Percentiles rank a stretch among this genome's conserved stretches.
phyloP scores from a whole-genome alignment of 257 asterid species.

The Knoxia roxburghii region DNA sequence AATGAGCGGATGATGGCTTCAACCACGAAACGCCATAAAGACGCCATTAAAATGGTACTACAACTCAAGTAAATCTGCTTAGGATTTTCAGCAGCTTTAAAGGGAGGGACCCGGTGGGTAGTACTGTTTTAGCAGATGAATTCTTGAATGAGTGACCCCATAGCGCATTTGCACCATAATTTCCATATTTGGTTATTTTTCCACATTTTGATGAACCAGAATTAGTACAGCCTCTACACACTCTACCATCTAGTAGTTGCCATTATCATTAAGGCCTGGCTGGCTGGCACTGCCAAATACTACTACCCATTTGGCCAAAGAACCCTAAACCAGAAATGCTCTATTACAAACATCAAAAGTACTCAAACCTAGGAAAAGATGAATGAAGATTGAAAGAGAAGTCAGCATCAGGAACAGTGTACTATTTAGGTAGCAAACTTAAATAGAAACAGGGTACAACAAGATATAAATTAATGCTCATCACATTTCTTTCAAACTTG shows the following conservation, averaged over 20 bases:
- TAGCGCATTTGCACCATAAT: background rate
- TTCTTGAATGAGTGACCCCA: background rate
- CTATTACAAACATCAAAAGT: slow-evolving; percentile 13
- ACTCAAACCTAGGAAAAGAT: slow-evolving; percentile 15
- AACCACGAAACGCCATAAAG: too few species aligned
- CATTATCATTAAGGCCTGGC: too few species aligned
- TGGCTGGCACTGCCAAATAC: too few species aligned
- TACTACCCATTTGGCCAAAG: slow-evolving; percentile 29
- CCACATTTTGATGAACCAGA: background rate
- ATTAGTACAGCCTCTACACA: too few species aligned
- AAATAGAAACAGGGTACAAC: too few species aligned
- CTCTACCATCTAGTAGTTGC: slow-evolving; percentile 25
- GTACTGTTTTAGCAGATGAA: background rate
- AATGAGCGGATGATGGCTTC: too few species aligned
- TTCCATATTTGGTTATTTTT: slow-evolving; percentile 7
- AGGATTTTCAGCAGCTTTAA: background rate
- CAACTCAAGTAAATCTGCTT: background rate
- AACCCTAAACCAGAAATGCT: slow-evolving; percentile 18
- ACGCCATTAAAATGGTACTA: background rate
- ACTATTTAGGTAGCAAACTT: slow-evolving; percentile 19
- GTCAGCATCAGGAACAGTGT: slow-evolving; percentile 23
- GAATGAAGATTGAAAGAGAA: background rate
- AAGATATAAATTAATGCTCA: slow-evolving; percentile 21
- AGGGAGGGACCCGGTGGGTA: too few species aligned
- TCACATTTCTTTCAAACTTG: slow-evolving; percentile 17